Base-by-base conservation (phyloP, 2,329 filamentous ascomycete species). In the Penicillium sp. region DNA sequence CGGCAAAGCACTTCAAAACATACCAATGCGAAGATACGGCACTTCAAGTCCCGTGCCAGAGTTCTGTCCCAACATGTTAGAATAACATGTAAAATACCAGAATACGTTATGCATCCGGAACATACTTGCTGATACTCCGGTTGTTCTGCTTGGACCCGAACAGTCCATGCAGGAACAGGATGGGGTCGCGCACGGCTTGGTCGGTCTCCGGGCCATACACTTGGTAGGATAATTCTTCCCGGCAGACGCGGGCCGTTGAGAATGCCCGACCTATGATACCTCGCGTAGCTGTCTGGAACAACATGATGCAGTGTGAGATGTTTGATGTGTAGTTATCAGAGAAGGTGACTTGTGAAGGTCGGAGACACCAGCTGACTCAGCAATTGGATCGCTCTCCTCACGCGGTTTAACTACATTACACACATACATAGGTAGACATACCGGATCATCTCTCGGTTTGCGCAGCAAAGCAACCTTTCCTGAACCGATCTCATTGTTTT, bases 111-210 rank as follows among this genome's bases (percentile, higher is more conserved):
- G 20, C 20, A 23, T 23, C 20, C 20, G 3, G 12, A 24, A 60
- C 86, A 69, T 77, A 95, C 92, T 90, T 95, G 86, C 90, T 95
- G 55, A 97, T 93, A 64, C 81, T 88, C 69, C 91, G 79, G 68
- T 96, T 95, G 68, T 97, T 97, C 75, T 89, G 90, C 75, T 95
- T 95, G 32, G 89, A 95, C 18, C 92, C 92, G 65, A 97, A 96
- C 9, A 97, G 78, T 1, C 93, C 92, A 68, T 97, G 92, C 64
- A 97, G 82, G 58, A 97, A 87, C 54, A 97, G 72, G 56, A 97
- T 89, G 1, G 91, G 88, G 45, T 75, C 73, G 49, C 72, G 57
- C 41, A 59, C 59, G 39, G 58, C 46, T 45, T 66, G 55, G n/a
- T 61, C 60, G 20, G 57, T 66, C 51, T 70, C 65, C 2, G 68